phyloP scores from a whole-genome alignment of 257 asterid genomes.

The Gynochthodes officinalis region DNA sequence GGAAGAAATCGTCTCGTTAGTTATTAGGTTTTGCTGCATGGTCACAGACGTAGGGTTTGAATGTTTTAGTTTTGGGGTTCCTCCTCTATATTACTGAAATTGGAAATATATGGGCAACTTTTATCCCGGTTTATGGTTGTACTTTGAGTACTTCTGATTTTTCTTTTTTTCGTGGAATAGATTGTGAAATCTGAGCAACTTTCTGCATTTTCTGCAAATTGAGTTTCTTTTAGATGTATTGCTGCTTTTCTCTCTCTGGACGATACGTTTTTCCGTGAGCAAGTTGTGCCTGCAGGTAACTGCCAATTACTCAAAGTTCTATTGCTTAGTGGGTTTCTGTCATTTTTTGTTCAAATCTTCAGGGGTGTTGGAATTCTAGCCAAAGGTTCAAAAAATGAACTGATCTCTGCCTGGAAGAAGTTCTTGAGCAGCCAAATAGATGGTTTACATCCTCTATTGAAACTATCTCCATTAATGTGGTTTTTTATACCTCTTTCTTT shows the following conservation, averaged over 20 bases:
- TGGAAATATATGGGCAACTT: too few relatives aligned
- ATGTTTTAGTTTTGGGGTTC: too few relatives aligned
- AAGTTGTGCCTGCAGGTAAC: neutral
- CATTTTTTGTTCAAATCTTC: slow-evolving; percentile 13
- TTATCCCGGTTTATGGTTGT: neutral
- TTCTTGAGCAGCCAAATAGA: slow-evolving; percentile 34
- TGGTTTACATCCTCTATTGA: slow-evolving; percentile 35
- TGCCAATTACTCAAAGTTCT: slow-evolving; percentile 6
- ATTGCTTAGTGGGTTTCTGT: slow-evolving; percentile 5
- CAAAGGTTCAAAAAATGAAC: slow-evolving; percentile 53
- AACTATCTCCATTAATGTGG: neutral
- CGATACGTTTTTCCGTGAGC: too few relatives aligned
- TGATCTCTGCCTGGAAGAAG: slow-evolving; percentile 48
- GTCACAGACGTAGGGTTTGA: too few relatives aligned
- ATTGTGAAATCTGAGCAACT: neutral
- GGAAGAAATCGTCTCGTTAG: too few relatives aligned
- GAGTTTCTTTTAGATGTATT: neutral
- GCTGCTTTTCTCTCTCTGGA: neutral
- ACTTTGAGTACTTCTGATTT: neutral
- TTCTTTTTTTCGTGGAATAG: neutral
- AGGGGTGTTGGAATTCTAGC: slow-evolving; percentile 56
- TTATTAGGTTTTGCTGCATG: too few relatives aligned
- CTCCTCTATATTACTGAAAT: too few relatives aligned
- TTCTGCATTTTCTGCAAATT: neutral
- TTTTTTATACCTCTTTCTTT: slow-evolving; percentile 3